Conservation (phyloP, 2,329 filamentous ascomycete genomes). For the Diaporthe citrichinensis region DNA sequence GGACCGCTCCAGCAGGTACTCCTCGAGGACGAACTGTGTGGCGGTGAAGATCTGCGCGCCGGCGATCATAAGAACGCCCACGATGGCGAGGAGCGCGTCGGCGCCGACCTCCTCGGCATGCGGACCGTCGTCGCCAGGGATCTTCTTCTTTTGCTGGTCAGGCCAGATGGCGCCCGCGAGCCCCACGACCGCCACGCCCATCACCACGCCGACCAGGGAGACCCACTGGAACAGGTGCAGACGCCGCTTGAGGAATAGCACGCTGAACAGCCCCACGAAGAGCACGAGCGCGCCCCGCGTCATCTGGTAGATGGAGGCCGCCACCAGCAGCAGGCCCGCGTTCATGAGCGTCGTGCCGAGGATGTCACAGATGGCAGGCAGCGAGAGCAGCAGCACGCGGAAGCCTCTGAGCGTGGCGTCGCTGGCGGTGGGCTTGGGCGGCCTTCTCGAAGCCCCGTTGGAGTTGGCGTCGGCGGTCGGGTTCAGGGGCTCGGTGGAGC, state of each 20-base stretch:
- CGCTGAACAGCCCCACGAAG: slow-evolving; percentile 96
- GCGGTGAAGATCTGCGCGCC: slow-evolving; percentile 97
- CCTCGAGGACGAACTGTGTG: slow-evolving; percentile 95
- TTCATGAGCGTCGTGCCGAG: slow-evolving; percentile 98
- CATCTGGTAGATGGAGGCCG: slow-evolving; percentile 98
- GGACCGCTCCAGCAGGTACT: slow-evolving; percentile 83
- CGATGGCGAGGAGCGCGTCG: slow-evolving; percentile 75
- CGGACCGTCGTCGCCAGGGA: slow-evolving; percentile 48
- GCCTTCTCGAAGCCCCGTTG: slow-evolving; percentile 24
- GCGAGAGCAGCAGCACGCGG: slow-evolving; percentile 80
- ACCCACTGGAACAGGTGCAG: slow-evolving; percentile 94
- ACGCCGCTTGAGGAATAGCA: slow-evolving; percentile 86
- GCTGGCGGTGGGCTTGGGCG: slow-evolving; percentile 55
- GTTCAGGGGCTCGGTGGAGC: slow-evolving; percentile 59
- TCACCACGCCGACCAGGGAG: slow-evolving; percentile 86
- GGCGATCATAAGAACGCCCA: slow-evolving; percentile 92
- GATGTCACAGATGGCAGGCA: slow-evolving; percentile 94
- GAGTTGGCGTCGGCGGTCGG: slow-evolving; percentile 61
- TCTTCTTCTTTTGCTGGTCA: slow-evolving; percentile 67
- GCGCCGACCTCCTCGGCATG: slow-evolving; percentile 56
- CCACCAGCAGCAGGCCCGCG: slow-evolving; percentile 91
- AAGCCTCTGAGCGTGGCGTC: slow-evolving; percentile 77
- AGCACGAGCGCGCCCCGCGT: slow-evolving; percentile 93
- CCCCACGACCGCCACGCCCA: slow-evolving; percentile 90
- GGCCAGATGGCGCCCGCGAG: slow-evolving; percentile 87